Conservation (phyloP, 257 asterid genomes). For the Leptodermis oblonga region DNA sequence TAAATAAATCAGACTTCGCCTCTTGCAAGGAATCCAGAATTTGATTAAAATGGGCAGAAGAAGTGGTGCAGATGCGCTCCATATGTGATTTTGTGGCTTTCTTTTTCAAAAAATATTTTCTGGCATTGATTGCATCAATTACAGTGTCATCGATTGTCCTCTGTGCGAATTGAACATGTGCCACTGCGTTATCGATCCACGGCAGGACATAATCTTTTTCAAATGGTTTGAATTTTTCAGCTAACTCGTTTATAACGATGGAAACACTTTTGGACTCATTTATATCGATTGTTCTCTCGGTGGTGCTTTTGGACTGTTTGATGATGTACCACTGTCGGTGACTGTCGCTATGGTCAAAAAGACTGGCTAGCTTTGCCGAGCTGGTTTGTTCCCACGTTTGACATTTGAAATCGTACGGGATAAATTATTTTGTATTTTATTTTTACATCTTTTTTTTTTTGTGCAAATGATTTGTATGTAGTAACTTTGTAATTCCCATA, state of each 20-base stretch:
- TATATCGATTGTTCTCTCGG: conserved; percentile 14
- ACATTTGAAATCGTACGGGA: too few relatives aligned
- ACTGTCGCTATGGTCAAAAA: conserved; percentile 19
- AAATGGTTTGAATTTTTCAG: conserved; percentile 23
- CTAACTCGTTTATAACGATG: background rate
- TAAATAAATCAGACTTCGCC: conserved; percentile 59
- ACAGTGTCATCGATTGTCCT: conserved; percentile 42
- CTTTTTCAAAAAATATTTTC: too few relatives aligned
- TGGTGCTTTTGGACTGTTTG: conserved; percentile 15
- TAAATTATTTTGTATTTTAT: too few relatives aligned
- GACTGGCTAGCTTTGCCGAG: conserved; percentile 6
- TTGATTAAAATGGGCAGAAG: conserved; percentile 78
- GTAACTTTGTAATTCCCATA: too few relatives aligned
- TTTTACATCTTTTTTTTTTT: too few relatives aligned
- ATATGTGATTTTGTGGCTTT: conserved; percentile 66
- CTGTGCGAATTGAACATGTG: conserved; percentile 66
- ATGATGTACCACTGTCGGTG: conserved; percentile 18
- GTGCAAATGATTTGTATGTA: too few relatives aligned
- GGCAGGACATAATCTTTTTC: conserved; percentile 29
- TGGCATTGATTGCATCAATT: conserved; percentile 55
- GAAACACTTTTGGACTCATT: background rate
- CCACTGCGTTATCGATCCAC: conserved; percentile 63
- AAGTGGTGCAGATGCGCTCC: conserved; percentile 69
- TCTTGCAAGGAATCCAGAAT: conserved; percentile 68
- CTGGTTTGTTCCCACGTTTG: too few relatives aligned